phyloP scores from a whole-genome alignment of 805 yeast species.

The Jamesozyma rosinii region DNA sequence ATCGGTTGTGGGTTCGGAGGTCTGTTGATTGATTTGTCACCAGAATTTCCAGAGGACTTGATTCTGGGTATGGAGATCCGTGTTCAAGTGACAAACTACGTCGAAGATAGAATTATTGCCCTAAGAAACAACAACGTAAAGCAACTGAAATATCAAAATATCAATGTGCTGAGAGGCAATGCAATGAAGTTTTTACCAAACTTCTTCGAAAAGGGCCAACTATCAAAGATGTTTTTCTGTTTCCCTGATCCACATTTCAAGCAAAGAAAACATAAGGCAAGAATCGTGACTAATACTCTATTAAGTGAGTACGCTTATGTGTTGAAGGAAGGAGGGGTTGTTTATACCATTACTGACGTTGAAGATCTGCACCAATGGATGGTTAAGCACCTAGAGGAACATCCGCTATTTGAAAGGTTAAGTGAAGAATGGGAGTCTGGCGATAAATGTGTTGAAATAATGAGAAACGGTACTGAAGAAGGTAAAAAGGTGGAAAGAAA shows the following conservation, averaged over 20 bases:
- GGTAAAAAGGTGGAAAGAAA: slow-evolving; percentile 94
- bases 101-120: slow-evolving; percentile 89
- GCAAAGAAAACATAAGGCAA: slow-evolving; percentile 92
- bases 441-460: slow-evolving; percentile 76
- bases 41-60: slow-evolving; percentile 61
- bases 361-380: slow-evolving; percentile 91
- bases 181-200: slow-evolving; percentile 97
- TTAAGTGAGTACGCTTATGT: slow-evolving; percentile 89
- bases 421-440: slow-evolving; percentile 65
- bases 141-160: slow-evolving; percentile 55
- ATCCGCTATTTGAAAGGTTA: slow-evolving; percentile 82
- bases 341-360: slow-evolving; percentile 94
- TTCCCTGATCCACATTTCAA: slow-evolving; percentile 99
- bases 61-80: slow-evolving; percentile 95
- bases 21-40: slow-evolving; percentile 66
- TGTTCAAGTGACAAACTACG: slow-evolving; percentile 94
- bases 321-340: slow-evolving; percentile 72
- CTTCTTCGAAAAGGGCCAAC: slow-evolving; percentile 74
- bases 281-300: slow-evolving; percentile 85
- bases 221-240: slow-evolving; percentile 90
- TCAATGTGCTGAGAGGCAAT: slow-evolving; percentile 84
- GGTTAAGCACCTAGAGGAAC: slow-evolving; percentile 83
- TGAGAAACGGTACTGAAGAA: slow-evolving; percentile 93
- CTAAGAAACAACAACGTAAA: slow-evolving; percentile 43
- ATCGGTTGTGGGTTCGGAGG: slow-evolving; percentile 99